Percentiles rank a stretch among this genome's conserved stretches.
These are phyloP conservation scores for Gossypium turneri DNA, from an alignment of 345 rosid species.

Conservation along the genomic window DNA sequence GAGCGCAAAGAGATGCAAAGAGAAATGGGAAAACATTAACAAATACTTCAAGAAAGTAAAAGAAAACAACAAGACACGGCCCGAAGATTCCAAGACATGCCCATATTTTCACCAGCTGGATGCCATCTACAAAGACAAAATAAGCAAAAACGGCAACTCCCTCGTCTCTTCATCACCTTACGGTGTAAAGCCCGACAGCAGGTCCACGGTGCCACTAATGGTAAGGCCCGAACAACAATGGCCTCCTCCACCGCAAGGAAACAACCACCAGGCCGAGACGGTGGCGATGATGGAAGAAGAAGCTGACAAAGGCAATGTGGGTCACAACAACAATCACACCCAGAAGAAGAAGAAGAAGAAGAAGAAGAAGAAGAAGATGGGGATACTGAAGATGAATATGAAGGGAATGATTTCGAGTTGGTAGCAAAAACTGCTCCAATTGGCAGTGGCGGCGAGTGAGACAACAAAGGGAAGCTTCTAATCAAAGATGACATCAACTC, in stretches of 20 bases:
- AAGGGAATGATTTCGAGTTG: conserved; percentile 50
- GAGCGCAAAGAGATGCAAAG: conserved; percentile 60
- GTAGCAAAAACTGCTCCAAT: conserved; percentile 50
- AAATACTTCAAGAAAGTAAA: conserved; percentile 76
- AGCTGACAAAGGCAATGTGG: conserved; percentile 27
- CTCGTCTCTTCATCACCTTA: neutral
- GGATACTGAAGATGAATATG: conserved; percentile 38
- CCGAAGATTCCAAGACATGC: conserved; percentile 63
- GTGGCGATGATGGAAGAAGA: conserved; percentile 29
- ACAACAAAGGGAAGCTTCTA: conserved; percentile 14
- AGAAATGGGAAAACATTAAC: conserved; percentile 81
- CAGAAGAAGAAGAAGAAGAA: conserved; percentile 11
- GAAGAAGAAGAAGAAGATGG: conserved; percentile 25
- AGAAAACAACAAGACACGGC: conserved; percentile 51
- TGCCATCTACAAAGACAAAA: conserved; percentile 47
- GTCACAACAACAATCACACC: too few species aligned
- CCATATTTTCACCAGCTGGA: conserved; percentile 61
- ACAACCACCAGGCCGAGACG: neutral
- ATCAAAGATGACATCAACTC: conserved; percentile 6
- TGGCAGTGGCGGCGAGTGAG: conserved; percentile 21
- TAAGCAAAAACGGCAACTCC: neutral
- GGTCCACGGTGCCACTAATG: conserved; percentile 41
- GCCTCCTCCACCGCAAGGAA: conserved; percentile 35
- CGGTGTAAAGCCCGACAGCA: conserved; percentile 6
- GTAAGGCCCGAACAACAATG: conserved; percentile 68